A percentile compares a stretch with the other conserved stretches of the same genome.
Evolutionary conservation across 31 red algal genomes (phyloP).

Genomic region (Porphyra umbilicalis): DNA sequence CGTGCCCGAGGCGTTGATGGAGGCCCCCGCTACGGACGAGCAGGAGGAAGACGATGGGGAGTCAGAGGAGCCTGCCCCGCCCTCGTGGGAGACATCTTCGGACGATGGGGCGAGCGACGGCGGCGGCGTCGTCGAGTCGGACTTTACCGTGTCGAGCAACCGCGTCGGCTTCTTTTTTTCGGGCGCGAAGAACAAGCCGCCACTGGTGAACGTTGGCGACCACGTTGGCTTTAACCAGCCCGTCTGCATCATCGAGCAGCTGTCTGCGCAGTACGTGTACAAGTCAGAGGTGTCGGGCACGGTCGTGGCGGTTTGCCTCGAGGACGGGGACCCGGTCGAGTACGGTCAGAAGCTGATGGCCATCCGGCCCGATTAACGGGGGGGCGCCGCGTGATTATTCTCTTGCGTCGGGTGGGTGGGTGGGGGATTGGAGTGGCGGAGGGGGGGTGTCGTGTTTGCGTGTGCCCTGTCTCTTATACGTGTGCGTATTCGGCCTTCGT

Average conservation of each 20-base stretch:
- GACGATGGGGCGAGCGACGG: slow-evolving; percentile 2
- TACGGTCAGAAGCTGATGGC: slow-evolving; percentile 74
- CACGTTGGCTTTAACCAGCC: slow-evolving; percentile 66
- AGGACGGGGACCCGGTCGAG: slow-evolving; percentile 84
- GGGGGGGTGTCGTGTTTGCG: background rate
- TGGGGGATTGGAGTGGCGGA: background rate
- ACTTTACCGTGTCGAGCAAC: slow-evolving; percentile 70
- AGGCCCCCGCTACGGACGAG: background rate
- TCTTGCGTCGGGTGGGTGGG: background rate
- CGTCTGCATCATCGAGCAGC: slow-evolving; percentile 88
- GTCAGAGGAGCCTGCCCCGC: background rate
- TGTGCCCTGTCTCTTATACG: background rate
- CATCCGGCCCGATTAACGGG: slow-evolving; percentile 66
- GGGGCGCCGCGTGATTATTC: background rate
- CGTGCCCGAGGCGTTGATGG: background rate
- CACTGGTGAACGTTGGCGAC: slow-evolving; percentile 73
- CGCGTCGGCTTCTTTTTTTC: slow-evolving; percentile 76
- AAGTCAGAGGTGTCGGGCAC: slow-evolving; percentile 76
- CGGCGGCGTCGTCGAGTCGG: slow-evolving; percentile 39
- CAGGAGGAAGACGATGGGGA: background rate
- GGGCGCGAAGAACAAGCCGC: slow-evolving; percentile 76
- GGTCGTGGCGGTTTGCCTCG: slow-evolving; percentile 68
- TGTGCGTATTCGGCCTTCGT: background rate
- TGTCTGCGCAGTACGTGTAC: slow-evolving; percentile 86
- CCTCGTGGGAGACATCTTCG: slow-evolving; percentile 1